These are phyloP conservation scores for Phytophthora hibernalis DNA, from an alignment of 352 stramenopile species.

Conservation along the genomic window DNA sequence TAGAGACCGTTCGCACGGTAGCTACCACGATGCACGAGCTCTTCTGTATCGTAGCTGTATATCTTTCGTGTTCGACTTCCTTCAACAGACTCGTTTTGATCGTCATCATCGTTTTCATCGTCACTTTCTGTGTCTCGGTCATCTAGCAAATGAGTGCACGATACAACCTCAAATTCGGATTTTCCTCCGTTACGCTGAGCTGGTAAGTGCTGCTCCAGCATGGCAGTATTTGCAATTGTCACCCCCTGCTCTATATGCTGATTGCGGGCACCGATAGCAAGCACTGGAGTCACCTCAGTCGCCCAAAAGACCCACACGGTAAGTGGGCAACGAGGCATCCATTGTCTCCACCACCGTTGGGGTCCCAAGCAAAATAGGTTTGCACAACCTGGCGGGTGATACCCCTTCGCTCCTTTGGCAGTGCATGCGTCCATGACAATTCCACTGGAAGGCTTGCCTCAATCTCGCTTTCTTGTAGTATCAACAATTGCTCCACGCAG, in stretches of 20 bases:
- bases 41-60: conserved; percentile 62
- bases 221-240: neutral
- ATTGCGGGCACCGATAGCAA: neutral
- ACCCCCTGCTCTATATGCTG: neutral
- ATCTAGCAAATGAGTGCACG: conserved; percentile 60
- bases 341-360: conserved; percentile 10
- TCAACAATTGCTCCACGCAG: conserved; percentile 59
- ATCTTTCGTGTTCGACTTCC: conserved; percentile 7
- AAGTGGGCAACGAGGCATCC: conserved; percentile 44
- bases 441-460: conserved; percentile 52
- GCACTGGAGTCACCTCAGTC: conserved; percentile 4
- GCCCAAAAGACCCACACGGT: conserved; percentile 40
- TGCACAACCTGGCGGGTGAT: conserved; percentile 40
- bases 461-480: conserved; percentile 56
- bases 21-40: conserved; percentile 65
- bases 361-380: conserved; percentile 50
- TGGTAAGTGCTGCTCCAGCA: neutral
- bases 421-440: conserved; percentile 47
- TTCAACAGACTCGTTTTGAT: neutral
- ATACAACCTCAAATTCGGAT: conserved; percentile 25
- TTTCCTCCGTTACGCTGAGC: neutral
- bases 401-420: conserved; percentile 9
- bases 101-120: conserved; percentile 17
- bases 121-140: conserved; percentile 30
- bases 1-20: conserved; percentile 67